phyloP scores from a whole-genome alignment of 129 eudicot genomes.

The Tagetes erecta region DNA sequence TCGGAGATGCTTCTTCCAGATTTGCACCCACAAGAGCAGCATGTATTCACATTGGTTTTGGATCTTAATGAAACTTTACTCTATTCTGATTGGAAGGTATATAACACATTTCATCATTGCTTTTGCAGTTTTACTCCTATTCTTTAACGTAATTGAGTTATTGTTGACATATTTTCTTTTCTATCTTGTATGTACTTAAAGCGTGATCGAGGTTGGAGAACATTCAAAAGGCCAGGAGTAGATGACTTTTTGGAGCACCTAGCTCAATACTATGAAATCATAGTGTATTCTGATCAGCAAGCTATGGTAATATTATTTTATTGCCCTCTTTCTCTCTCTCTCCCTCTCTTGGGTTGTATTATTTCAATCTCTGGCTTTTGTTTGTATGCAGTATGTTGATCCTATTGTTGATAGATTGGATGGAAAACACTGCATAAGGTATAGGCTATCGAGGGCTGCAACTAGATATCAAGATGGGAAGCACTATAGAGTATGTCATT shows the following conservation, averaged over 20 bases:
- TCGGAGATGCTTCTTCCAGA: conserved; percentile 93
- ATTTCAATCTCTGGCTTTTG: conserved; percentile 10
- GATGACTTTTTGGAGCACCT: conserved; percentile 80
- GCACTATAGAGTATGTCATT: conserved; percentile 76
- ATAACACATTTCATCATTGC: conserved; percentile 11
- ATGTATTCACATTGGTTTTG: conserved; percentile 79
- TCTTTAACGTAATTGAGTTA: conserved; percentile 1
- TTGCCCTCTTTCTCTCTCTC: conserved; percentile 19
- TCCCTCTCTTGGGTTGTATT: conserved; percentile 1
- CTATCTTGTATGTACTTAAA: conserved; percentile 31
- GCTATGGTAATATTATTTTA: conserved; percentile 47
- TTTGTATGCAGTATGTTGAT: conserved; percentile 76
- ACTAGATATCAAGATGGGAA: conserved; percentile 84
- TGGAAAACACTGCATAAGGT: conserved; percentile 61
- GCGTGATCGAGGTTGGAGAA: conserved; percentile 99
- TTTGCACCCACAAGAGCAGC: conserved; percentile 75
- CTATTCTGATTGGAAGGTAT: conserved; percentile 88
- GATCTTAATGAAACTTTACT: conserved; percentile 84
- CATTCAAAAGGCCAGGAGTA: conserved; percentile 92
- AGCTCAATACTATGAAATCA: conserved; percentile 72
- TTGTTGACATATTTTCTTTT: conserved; percentile 2
- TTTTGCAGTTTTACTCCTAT: conserved; percentile 15
- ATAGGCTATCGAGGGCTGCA: conserved; percentile 66
- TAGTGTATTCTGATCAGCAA: conserved; percentile 81
- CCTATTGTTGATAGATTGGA: conserved; percentile 82